Evolutionary conservation across 352 stramenopile species (phyloP), one percentile per base, ranked within the genome.

Genomic region (Phytophthora sansomeana): DNA sequence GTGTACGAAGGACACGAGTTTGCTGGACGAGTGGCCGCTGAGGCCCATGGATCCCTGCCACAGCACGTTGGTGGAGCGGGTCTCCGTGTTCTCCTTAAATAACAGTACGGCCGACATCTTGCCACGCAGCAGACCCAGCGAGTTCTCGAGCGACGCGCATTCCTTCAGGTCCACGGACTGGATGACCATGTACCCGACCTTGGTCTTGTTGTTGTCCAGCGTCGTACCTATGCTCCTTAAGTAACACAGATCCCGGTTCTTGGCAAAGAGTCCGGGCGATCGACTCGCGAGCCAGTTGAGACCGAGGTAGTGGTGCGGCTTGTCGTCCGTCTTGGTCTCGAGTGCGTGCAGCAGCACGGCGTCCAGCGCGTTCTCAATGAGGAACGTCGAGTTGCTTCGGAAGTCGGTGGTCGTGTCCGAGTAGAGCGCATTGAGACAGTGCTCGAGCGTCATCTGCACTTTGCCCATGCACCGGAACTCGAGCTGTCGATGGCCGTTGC

Each of bases 381-480:
- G 63, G 53, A 88, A 87, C 38, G 64, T 78, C 5, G 72, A 49
- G 72, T 86, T 87, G 47, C 74, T 77, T 36, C 81, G 80, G 41
- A 83, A 89, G 36, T 89, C 83, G 53, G 63, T 58, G 11, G 83
- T 87, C 50, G 59, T 81, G 64, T 92, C 83, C 38, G 81, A 77
- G 69, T 90, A 90, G 14, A 90, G 54, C 30, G 81, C 75, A 19
- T 77, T 60, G 58, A 92, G 81, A 30, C 72, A 76, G 48, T 64
- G 66, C 5, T 77, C 61, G 28, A 92, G 61, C 43, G 75, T 50
- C 74, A 92, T 76, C 29, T 72, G 47, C 17, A 82, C 74, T 38
- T 83, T 78, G 59, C 79, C 78, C 69, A 90, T 80, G 69, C 83
- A 90, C 46, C 80, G 79, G 69, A 92, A 90, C 47, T 91, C 79